A percentile compares a stretch with the other conserved stretches of the same genome.
phyloP scores from a whole-genome alignment of 305 asterid genomes.

The Withania somnifera region DNA sequence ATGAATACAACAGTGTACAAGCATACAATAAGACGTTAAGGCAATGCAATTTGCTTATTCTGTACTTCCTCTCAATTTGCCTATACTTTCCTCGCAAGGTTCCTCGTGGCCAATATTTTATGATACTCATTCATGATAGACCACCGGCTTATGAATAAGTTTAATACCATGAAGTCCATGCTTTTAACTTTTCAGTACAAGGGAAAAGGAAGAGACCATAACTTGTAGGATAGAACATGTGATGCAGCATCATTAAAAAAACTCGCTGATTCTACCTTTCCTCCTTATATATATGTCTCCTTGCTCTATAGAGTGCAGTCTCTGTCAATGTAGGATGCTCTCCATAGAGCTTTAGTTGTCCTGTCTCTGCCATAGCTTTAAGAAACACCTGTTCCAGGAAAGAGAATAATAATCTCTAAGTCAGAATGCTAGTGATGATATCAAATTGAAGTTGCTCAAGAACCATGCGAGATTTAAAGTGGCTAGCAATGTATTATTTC shows the following conservation, averaged over 20 bases:
- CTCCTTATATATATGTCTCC: slow-evolving; percentile 76
- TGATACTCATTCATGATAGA: neutral
- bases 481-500: neutral
- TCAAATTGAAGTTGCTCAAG: neutral
- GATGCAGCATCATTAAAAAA: neutral
- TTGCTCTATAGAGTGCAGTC: slow-evolving; percentile 77
- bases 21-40: neutral
- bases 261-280: slow-evolving; percentile 45
- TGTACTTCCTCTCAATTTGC: neutral
- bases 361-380: slow-evolving; percentile 97
- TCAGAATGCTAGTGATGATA: neutral
- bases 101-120: neutral
- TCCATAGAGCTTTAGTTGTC: slow-evolving; percentile 87
- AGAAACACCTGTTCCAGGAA: slow-evolving; percentile 60
- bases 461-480: neutral
- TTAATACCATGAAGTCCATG: neutral
- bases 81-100: neutral
- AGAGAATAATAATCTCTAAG: neutral
- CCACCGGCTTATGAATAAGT: neutral
- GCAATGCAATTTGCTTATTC: neutral
- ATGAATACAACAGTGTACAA: neutral
- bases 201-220: neutral
- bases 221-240: neutral
- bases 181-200: neutral
- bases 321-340: slow-evolving; percentile 85